Percentiles rank a stretch among this genome's conserved stretches.
Evolutionary conservation across 352 stramenopile species (phyloP).

Genomic region (Globisporangium uncinulatum): DNA sequence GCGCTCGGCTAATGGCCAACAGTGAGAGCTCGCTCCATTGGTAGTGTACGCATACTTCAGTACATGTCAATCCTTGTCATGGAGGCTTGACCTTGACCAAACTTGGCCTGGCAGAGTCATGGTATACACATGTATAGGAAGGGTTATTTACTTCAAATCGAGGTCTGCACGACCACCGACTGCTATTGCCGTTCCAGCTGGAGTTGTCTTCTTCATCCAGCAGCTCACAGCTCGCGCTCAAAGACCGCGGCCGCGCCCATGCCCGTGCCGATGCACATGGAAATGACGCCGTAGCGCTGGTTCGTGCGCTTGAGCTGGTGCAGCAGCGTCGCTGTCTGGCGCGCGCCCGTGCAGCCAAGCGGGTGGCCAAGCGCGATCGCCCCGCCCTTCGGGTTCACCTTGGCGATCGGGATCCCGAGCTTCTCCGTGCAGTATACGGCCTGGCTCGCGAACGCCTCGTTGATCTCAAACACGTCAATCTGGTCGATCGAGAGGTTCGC

Average conservation of each 20-base stretch:
- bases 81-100: too few relatives aligned
- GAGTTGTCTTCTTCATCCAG: too few relatives aligned
- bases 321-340: slow-evolving; percentile 89
- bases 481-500: slow-evolving; percentile 58
- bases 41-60: too few relatives aligned
- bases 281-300: slow-evolving; percentile 85
- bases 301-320: slow-evolving; percentile 89
- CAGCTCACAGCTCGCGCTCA: slow-evolving; percentile 58
- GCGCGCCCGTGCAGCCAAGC: slow-evolving; percentile 85
- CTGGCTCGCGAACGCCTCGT: slow-evolving; percentile 90
- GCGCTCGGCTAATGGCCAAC: too few relatives aligned
- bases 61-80: too few relatives aligned
- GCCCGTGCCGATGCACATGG: slow-evolving; percentile 95
- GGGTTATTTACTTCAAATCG: too few relatives aligned
- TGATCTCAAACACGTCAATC: slow-evolving; percentile 91
- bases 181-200: too few relatives aligned
- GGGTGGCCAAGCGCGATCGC: slow-evolving; percentile 89
- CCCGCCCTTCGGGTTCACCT: slow-evolving; percentile 89
- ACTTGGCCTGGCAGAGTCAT: too few relatives aligned
- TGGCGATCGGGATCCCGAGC: slow-evolving; percentile 67
- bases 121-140: too few relatives aligned
- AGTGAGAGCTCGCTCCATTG: too few relatives aligned
- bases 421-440: slow-evolving; percentile 79
- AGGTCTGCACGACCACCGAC: too few relatives aligned
- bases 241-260: slow-evolving; percentile 93